These are phyloP conservation scores for Sphagnum fallax DNA, from an alignment of 228 moss, liverwort and hornwort genomes.

Conservation along the genomic window DNA sequence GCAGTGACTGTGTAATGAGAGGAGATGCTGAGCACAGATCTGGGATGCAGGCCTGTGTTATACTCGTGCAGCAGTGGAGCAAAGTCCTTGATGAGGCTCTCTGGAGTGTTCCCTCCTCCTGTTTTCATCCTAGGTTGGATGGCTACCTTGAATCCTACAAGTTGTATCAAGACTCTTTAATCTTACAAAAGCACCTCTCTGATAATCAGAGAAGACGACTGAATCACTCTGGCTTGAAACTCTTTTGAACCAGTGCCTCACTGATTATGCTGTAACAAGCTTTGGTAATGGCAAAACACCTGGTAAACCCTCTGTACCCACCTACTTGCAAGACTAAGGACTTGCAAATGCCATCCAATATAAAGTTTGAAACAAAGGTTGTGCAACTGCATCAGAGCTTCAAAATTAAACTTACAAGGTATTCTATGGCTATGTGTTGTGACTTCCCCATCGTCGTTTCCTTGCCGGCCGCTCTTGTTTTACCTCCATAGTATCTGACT, in stretches of 20 bases:
- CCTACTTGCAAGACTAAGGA: constrained; percentile 8
- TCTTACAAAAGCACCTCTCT: constrained; percentile 4
- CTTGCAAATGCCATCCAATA: constrained; percentile 3
- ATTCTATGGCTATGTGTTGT: constrained; percentile 48
- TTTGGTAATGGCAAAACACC: not conserved
- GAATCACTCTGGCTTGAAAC: not conserved
- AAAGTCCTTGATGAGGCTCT: too few relatives aligned
- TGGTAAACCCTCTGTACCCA: constrained; percentile 1
- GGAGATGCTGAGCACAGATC: too few relatives aligned
- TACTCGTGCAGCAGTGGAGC: too few relatives aligned
- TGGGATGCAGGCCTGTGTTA: too few relatives aligned
- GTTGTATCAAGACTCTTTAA: too few relatives aligned
- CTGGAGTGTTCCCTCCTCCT: too few relatives aligned
- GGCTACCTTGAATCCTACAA: too few relatives aligned
- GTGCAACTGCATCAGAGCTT: not conserved
- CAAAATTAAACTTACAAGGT: too few relatives aligned
- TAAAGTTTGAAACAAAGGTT: not conserved
- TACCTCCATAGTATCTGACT: constrained; percentile 69
- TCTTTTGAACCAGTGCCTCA: constrained; percentile 4
- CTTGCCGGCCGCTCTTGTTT: constrained; percentile 93
- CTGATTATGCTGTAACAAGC: not conserved
- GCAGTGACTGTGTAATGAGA: too few relatives aligned
- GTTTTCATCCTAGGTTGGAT: too few relatives aligned
- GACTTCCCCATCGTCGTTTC: constrained; percentile 80
- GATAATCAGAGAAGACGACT: not conserved